Evolutionary conservation across 2,329 filamentous ascomycete genomes (phyloP), one percentile per base, ranked within the genome.

Genomic region (Arthroderma sp.): DNA sequence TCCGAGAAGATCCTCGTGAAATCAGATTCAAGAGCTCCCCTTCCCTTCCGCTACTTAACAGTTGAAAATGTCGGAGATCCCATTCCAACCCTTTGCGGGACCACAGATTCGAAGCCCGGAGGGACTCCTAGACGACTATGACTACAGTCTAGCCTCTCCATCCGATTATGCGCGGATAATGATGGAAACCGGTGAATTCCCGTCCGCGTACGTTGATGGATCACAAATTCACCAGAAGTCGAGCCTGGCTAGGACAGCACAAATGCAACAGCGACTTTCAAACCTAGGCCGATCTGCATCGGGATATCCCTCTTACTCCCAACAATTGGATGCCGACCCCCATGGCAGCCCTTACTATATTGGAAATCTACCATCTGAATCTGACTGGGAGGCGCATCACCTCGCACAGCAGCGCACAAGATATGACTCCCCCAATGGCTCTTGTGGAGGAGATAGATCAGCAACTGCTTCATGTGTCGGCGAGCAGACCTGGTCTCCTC

Each of bases 401-500:
- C 42, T 33, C 10, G 8, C 34, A 27, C 29, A 29, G 7, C 22
- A 8, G 5, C 37, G 38, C 15, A 45, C 41, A 40, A 43, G 47
- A 43, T 52, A 50, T 33, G 42, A 41, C 4, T 51, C 50, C 11
- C 47, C 50, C 11, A 44, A 39, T 30, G 49, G 47, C 6, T 51
- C 50, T 4, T 47, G 38, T 10, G 50, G 47, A 11, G 50, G 50
- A 22, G 50, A 49, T 40, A 30, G 29, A 22, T 49, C 50, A 2
- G 49, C 44, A 9, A 46, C 47, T 1, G 49, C 43, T 33, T 48
- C 50, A 1, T 27, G 41, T 10, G 36, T 47, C 33, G 49, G 50
- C 40, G 50, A 52, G 32, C 44, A 48, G 6, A 48, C 50, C 15
- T 51, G 50, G 50, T 34, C 40, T 34, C 36, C 34, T 45, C 30